These are phyloP conservation scores for Capronia epimyces DNA, from an alignment of 2,329 filamentous ascomycete species.

Conservation along the genomic window DNA sequence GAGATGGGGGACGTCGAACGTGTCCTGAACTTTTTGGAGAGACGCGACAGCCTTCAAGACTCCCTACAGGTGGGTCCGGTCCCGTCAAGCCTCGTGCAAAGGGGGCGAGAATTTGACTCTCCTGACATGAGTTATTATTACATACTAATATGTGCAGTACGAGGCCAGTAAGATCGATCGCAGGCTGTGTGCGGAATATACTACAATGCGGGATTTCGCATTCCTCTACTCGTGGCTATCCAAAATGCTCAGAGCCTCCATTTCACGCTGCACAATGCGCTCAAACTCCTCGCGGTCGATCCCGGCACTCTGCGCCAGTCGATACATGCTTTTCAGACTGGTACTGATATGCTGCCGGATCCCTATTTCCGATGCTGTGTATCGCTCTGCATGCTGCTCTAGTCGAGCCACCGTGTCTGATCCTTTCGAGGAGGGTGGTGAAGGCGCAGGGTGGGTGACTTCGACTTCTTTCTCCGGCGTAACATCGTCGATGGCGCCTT, in stretches of 20 bases:
- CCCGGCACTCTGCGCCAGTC: constrained; percentile 54
- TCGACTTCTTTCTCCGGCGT: constrained; percentile 29
- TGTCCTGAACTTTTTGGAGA: constrained; percentile 17
- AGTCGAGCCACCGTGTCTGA: constrained; percentile 50
- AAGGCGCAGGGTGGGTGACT: constrained; percentile 42
- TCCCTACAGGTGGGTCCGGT: constrained; percentile 1
- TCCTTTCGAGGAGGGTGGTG: constrained; percentile 40
- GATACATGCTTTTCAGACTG: constrained; percentile 59
- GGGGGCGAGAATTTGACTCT: neutral
- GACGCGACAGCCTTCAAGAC: constrained; percentile 9
- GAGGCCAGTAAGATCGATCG: neutral
- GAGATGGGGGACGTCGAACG: constrained; percentile 1
- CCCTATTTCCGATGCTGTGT: constrained; percentile 53
- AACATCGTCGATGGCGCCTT: constrained; percentile 3
- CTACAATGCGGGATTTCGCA: neutral
- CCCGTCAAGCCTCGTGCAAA: neutral
- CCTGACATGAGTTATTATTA: neutral
- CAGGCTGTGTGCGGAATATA: neutral
- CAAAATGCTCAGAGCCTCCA: constrained; percentile 53
- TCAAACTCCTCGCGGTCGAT: constrained; percentile 57
- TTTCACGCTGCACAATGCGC: constrained; percentile 53
- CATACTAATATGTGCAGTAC: no score
- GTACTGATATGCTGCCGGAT: constrained; percentile 60
- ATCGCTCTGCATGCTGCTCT: constrained; percentile 49
- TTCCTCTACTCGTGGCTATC: constrained; percentile 36